These are phyloP conservation scores for Jaapia argillacea DNA, from an alignment of 768 basidiomycete genomes.

Conservation along the genomic window DNA sequence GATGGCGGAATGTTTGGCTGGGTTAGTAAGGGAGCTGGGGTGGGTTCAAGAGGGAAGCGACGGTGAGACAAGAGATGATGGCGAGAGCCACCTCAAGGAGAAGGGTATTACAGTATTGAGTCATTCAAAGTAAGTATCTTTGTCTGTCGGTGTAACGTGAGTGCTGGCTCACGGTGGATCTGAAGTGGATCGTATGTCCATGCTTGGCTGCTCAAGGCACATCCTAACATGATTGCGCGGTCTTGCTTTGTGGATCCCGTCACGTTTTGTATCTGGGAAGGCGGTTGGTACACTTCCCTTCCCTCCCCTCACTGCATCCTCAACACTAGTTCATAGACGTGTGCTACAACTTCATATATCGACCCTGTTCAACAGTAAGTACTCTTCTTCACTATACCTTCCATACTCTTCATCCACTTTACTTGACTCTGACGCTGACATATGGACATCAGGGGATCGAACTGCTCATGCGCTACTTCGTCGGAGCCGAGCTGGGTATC, in stretches of 20 bases:
- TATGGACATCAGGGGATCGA: conserved; percentile 57
- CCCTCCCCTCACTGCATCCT: no score
- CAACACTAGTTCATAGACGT: no score
- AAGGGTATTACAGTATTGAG: conserved; percentile 70
- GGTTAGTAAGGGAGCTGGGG: conserved; percentile 48
- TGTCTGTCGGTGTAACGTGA: neutral
- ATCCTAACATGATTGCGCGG: conserved; percentile 56
- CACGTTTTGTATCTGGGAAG: conserved; percentile 91
- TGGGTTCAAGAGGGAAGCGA: conserved; percentile 35
- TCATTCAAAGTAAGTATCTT: conserved; percentile 81
- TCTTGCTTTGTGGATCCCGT: conserved; percentile 91
- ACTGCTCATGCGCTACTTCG: conserved; percentile 78
- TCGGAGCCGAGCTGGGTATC: conserved; percentile 79
- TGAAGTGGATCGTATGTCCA: conserved; percentile 71
- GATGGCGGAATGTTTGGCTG: conserved; percentile 44
- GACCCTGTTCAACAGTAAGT: no score
- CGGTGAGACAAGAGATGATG: conserved; percentile 9
- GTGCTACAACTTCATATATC: conserved; percentile 90
- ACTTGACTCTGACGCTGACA: no score
- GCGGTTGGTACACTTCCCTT: no score
- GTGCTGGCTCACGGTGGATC: neutral
- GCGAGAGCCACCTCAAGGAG: conserved; percentile 13
- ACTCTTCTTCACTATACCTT: no score
- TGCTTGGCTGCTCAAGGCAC: conserved; percentile 81
- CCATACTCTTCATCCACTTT: no score